Percentiles rank a stretch among this genome's conserved stretches.
Conservation (phyloP, 2,329 filamentous ascomycete genomes). For the Scleromitrula shiraiana region DNA sequence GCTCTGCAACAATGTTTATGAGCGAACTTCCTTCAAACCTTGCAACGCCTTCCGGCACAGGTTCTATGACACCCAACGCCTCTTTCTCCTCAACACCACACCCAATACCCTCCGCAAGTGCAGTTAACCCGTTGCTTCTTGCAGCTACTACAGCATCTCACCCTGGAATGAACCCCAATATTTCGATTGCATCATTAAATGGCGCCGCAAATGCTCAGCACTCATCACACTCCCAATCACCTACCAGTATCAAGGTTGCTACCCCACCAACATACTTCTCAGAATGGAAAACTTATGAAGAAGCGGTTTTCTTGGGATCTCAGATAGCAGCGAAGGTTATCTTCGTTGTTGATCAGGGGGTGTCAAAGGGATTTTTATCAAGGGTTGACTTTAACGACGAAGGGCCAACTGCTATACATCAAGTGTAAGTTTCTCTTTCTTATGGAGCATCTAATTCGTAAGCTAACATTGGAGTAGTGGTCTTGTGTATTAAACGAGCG, state of each 20-base stretch:
- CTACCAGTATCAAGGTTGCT: conserved; percentile 57
- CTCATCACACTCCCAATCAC: conserved; percentile 58
- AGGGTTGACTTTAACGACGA: conserved; percentile 36
- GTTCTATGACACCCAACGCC: conserved; percentile 69
- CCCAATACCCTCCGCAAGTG: conserved; percentile 47
- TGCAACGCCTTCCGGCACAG: conserved; percentile 83
- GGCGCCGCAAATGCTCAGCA: conserved; percentile 33
- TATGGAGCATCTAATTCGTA: too few species aligned
- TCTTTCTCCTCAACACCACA: conserved; percentile 44
- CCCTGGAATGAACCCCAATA: conserved; percentile 29
- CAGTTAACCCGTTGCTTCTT: conserved; percentile 84
- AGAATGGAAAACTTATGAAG: conserved; percentile 51
- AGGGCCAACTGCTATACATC: conserved; percentile 29
- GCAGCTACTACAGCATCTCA: conserved; percentile 68
- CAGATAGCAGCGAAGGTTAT: conserved; percentile 66
- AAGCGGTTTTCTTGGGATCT: conserved; percentile 61
- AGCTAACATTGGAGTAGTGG: conserved; percentile 1
- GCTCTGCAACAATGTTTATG: conserved; percentile 91
- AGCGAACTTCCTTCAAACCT: conserved; percentile 92
- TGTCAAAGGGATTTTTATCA: conserved; percentile 57
- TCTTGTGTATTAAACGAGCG: conserved; percentile 9
- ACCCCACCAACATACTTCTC: conserved; percentile 66
- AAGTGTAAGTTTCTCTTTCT: conserved; percentile 26
- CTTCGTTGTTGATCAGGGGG: conserved; percentile 59
- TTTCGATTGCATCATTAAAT: conserved; percentile 31